A percentile compares a stretch with the other conserved stretches of the same genome.
These are phyloP conservation scores for Mycena leptocephala DNA, from an alignment of 768 basidiomycete species.

Conservation along the genomic window DNA sequence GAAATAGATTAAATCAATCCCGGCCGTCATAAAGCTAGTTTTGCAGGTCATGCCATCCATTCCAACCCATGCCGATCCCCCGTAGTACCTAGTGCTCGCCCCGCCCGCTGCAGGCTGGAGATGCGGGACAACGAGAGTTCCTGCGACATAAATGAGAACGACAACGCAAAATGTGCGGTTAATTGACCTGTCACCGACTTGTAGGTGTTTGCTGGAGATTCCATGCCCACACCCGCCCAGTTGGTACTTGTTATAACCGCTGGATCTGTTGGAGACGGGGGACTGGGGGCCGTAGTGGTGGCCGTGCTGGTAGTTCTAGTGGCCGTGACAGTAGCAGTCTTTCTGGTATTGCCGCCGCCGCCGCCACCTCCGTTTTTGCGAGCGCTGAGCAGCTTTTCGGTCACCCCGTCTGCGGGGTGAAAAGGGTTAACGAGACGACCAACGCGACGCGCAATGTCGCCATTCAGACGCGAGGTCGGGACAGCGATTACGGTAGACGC, in stretches of 20 bases:
- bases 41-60: constrained; percentile 9
- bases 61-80: constrained; percentile 8
- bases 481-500: constrained; percentile 2
- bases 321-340: background rate
- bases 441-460: background rate
- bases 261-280: background rate
- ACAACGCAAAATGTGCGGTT: background rate
- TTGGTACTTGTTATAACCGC: background rate
- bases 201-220: constrained; percentile 7
- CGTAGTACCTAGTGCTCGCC: background rate
- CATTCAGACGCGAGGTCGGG: background rate
- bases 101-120: background rate
- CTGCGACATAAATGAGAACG: background rate
- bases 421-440: background rate
- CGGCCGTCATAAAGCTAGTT: background rate
- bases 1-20: background rate
- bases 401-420: too few species aligned
- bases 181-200: constrained; percentile 3
- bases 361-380: background rate
- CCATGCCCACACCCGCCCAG: constrained; percentile 1
- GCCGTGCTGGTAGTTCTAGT: too few species aligned
- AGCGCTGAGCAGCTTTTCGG: constrained; percentile 4
- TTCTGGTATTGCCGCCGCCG: background rate
- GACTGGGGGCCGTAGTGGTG: too few species aligned
- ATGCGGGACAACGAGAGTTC: constrained; percentile 9